phyloP scores from a whole-genome alignment of 768 basidiomycete genomes.

The Rhodotorula toruloides region DNA sequence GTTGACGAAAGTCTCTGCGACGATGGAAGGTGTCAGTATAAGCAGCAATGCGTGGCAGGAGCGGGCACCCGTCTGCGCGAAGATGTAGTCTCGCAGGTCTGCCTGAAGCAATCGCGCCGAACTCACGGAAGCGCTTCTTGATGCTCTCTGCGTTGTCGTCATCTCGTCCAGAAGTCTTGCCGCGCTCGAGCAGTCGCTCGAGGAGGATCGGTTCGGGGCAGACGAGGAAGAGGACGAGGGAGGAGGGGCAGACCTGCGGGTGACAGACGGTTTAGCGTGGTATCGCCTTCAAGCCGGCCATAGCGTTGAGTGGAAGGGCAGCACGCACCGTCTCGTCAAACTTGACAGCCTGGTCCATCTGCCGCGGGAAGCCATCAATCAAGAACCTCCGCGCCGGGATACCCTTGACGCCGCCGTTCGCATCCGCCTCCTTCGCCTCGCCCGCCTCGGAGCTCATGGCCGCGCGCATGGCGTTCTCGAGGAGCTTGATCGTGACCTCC shows the following conservation, averaged over 20 bases:
- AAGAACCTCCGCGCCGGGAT: conserved; percentile 66
- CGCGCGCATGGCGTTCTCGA: conserved; percentile 82
- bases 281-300: no score
- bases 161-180: conserved; percentile 88
- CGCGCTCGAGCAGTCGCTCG: conserved; percentile 74
- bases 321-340: conserved; percentile 79
- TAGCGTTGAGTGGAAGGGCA: not conserved
- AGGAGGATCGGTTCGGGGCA: conserved; percentile 86
- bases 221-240: conserved; percentile 74
- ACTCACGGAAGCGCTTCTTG: conserved; percentile 88
- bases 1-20: conserved; percentile 67
- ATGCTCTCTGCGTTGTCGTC: conserved; percentile 95
- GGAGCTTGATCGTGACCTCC: conserved; percentile 91
- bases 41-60: not conserved
- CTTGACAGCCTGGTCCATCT: conserved; percentile 93
- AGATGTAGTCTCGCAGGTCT: no score
- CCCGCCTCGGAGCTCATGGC: conserved; percentile 46
- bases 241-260: conserved; percentile 67
- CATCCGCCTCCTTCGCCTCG: conserved; percentile 59
- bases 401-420: conserved; percentile 21
- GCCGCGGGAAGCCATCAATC: conserved; percentile 94
- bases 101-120: no score
- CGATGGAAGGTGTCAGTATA: not conserved
- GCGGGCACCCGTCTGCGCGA: no score
- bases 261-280: no score